Base-by-base conservation (phyloP, 106 monocot genomes). In the Platanthera guangdongensis region DNA sequence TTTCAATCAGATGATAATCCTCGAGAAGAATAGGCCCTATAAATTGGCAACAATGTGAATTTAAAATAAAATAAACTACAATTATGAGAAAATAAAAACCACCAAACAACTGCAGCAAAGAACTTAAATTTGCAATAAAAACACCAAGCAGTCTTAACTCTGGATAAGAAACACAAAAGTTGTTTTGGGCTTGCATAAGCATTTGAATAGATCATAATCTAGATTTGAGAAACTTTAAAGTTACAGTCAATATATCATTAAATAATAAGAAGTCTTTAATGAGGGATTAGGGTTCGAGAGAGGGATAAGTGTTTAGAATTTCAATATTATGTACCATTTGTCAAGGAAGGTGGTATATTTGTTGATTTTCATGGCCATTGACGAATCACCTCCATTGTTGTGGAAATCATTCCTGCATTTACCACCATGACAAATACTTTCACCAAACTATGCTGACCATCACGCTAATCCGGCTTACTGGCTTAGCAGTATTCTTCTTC, bases 1-100 rank as follows among this genome's bases (percentile, higher is more conserved):
- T 91, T 63, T 91, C 91, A 77, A 91, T 78, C 71, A 91, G 46
- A 72, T 91, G 91, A 68, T 91, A 91, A 57, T 91, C 91, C 78
- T 91, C 91, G 57, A 91, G 82, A 15, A 91, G 91, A 57, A 88
- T 84, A 6, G 88, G 91, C 10, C 90, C 89, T 89, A 75, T 14
- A 8, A 49, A 73, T 52, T 47, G 45, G 7, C 7, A 71, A 48
- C 4, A 10, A 71, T 71, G 32, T 1, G 18, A 6, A 11, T 19
- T 19, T 60, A 19, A 60, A 19, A 60, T 60, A 60, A 60, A 7
- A n/a, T 60, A 59, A 19, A 59, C 8, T 59, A 21, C 59, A 59
- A 59, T n/a, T 18, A 59, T 18, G 55, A 55, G 10, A 55, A 55
- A 55, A 15, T 13, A 55, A 55, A 13, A 55, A 55, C 39, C 39